phyloP scores from a whole-genome alignment of 306 rosid genomes.

The Casuarina equisetifolia region DNA sequence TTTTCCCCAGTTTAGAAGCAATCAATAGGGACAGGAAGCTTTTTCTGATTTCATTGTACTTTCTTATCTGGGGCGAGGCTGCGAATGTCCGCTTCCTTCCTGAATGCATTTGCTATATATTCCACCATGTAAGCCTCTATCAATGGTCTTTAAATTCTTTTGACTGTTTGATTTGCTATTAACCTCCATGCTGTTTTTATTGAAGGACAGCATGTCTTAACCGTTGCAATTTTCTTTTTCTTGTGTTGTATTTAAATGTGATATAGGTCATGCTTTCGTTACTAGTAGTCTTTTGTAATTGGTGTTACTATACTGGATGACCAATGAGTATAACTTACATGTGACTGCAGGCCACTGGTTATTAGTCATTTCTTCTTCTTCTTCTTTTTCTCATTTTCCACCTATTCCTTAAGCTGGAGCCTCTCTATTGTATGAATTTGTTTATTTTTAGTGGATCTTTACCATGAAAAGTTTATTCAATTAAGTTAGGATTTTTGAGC shows the following conservation, averaged over 20 bases:
- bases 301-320: not conserved
- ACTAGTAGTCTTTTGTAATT: not conserved
- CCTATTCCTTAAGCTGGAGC: not conserved
- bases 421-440: not conserved
- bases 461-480: not conserved
- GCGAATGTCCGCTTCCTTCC: slow-evolving; percentile 99
- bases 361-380: too few relatives aligned
- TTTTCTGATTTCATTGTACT: slow-evolving; percentile 77
- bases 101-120: slow-evolving; percentile 92
- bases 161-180: not conserved
- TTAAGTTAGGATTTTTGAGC: not conserved
- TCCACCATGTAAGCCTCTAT: slow-evolving; percentile 77
- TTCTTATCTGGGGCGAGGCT: slow-evolving; percentile 99
- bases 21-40: slow-evolving; percentile 85
- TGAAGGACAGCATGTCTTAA: not conserved
- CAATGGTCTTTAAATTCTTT: slow-evolving; percentile 6
- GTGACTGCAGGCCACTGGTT: too few relatives aligned
- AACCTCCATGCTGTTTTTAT: not conserved
- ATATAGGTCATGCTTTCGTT: not conserved
- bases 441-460: not conserved
- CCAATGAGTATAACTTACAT: not conserved
- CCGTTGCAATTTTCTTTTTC: not conserved
- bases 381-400: too few relatives aligned
- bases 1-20: slow-evolving; percentile 75
- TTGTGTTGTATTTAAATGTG: slow-evolving; percentile 2